Conservation (phyloP, 371 early-diverging fungal genomes). For the Catenaria anguillulae region DNA sequence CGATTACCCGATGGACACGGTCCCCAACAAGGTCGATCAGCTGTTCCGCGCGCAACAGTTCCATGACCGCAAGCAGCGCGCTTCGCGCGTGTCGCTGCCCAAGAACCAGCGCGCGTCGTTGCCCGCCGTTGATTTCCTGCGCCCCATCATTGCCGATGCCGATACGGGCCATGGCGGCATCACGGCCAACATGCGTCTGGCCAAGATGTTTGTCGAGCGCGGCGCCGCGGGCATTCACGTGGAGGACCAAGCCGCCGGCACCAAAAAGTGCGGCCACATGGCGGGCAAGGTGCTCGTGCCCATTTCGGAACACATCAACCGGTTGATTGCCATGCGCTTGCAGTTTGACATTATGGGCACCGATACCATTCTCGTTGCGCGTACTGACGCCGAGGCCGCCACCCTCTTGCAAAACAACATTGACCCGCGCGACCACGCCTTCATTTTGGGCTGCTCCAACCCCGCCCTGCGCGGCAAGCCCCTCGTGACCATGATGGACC, state of each 20-base stretch:
- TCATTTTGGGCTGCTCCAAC: slow-evolving; percentile 84
- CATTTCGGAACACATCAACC: slow-evolving; percentile 91
- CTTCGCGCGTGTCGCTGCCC: slow-evolving; percentile 59
- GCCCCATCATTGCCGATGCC: slow-evolving; percentile 95
- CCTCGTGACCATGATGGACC: slow-evolving; percentile 59
- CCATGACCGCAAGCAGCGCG: slow-evolving; percentile 94
- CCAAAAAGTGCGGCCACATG: slow-evolving; percentile 99
- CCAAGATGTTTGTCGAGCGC: slow-evolving; percentile 87
- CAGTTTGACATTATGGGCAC: slow-evolving; percentile 97
- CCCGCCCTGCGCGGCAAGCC: slow-evolving; percentile 38
- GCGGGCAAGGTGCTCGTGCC: slow-evolving; percentile 97
- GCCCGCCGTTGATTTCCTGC: slow-evolving; percentile 72
- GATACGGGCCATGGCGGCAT: slow-evolving; percentile 94
- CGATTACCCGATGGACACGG: slow-evolving; percentile 74
- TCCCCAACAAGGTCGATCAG: slow-evolving; percentile 97
- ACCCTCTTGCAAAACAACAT: slow-evolving; percentile 90
- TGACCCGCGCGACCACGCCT: slow-evolving; percentile 91
- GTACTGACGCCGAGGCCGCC: slow-evolving; percentile 97
- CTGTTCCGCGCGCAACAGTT: slow-evolving; percentile 93
- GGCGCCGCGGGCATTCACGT: slow-evolving; percentile 83
- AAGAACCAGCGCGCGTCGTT: slow-evolving; percentile 50
- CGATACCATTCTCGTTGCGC: slow-evolving; percentile 83
- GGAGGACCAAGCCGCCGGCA: slow-evolving; percentile 85
- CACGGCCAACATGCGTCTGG: slow-evolving; percentile 80
- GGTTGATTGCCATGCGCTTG: slow-evolving; percentile 85